phyloP scores from a whole-genome alignment of 495 filamentous ascomycete genomes.

The Trichoderma asperelloides region DNA sequence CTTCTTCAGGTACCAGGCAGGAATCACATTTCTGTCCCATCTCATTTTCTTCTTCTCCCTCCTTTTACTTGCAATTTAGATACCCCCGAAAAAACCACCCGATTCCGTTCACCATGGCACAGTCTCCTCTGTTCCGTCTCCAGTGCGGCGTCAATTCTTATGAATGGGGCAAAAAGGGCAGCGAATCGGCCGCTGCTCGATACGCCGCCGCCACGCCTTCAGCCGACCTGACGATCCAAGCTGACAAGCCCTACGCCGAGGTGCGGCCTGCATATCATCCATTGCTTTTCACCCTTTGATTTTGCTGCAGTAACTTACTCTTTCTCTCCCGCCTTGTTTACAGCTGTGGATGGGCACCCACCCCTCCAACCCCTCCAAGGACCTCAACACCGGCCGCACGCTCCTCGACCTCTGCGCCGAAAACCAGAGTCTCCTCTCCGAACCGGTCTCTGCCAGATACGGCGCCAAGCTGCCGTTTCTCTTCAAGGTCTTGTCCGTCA shows the following conservation, averaged over 20 bases:
- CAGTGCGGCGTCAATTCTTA: slow-evolving; percentile 98
- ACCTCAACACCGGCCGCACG: slow-evolving; percentile 72
- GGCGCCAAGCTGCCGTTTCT: slow-evolving; percentile 82
- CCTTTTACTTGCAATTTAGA: neutral
- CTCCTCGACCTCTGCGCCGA: slow-evolving; percentile 84
- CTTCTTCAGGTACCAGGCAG: neutral
- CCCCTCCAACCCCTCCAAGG: slow-evolving; percentile 87
- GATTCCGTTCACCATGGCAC: slow-evolving; percentile 14
- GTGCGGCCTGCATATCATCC: slow-evolving; percentile 30
- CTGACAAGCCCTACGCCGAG: slow-evolving; percentile 82
- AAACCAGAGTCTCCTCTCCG: slow-evolving; percentile 72
- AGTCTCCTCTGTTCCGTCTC: slow-evolving; percentile 75
- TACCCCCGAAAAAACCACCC: neutral
- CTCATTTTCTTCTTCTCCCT: neutral
- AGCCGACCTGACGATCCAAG: slow-evolving; percentile 63
- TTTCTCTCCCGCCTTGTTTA: neutral
- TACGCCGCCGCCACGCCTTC: slow-evolving; percentile 71
- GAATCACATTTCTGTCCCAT: neutral
- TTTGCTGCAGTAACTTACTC: slow-evolving; percentile 11
- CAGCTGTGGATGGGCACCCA: slow-evolving; percentile 99
- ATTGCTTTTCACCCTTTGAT: neutral
- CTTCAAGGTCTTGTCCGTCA: slow-evolving; percentile 92
- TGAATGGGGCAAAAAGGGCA: slow-evolving; percentile 94
- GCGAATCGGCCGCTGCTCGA: slow-evolving; percentile 65
- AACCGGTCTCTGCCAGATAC: slow-evolving; percentile 61